Evolutionary conservation across 352 stramenopile species (phyloP), one percentile per base, ranked within the genome.

Genomic region (Phytophthora agathidicida): DNA sequence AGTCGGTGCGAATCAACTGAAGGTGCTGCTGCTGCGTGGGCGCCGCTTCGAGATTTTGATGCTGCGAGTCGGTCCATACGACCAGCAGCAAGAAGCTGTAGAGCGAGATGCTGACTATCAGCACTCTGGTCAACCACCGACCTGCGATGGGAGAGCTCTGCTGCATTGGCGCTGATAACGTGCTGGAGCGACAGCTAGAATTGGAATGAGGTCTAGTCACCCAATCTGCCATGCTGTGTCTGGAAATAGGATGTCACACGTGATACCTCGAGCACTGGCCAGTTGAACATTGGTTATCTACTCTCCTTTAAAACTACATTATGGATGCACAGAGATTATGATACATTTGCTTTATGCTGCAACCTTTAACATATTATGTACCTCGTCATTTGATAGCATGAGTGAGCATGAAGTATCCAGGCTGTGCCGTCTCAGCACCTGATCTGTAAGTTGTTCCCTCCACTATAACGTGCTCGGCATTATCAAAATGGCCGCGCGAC

Each of bases 201-300:
- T 11, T 31, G 31, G 58, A 67, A 62, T 67, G 58, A 44, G 19
- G 5, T 20, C 13, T n/a, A n/a, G n/a, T n/a, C n/a, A n/a, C n/a
- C n/a, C n/a, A n/a, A n/a, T n/a, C n/a, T n/a, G n/a, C n/a, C n/a
- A n/a, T n/a, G n/a, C n/a, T n/a, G n/a, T n/a, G n/a, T n/a, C n/a
- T n/a, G n/a, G n/a, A n/a, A 5, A 11, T 5, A 23, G 19, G 39
- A 31, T 42, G 55, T 59, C 47, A 43, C 44, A 62, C 53, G n/a
- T 61, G 52, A 61, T 61, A 54, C 41, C 26, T 13, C 28, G 2
- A 4, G 48, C 45, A 65, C 17, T 28, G 1, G n/a, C n/a, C n/a
- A n/a, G n/a, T n/a, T n/a, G n/a, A n/a, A n/a, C n/a, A n/a, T n/a
- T n/a, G n/a, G n/a, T n/a, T n/a, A n/a, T n/a, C n/a, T n/a, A n/a